A percentile compares a stretch with the other conserved stretches of the same genome.
These are phyloP conservation scores for Paulownia fortunei DNA, from an alignment of 257 asterid species.

Conservation along the genomic window DNA sequence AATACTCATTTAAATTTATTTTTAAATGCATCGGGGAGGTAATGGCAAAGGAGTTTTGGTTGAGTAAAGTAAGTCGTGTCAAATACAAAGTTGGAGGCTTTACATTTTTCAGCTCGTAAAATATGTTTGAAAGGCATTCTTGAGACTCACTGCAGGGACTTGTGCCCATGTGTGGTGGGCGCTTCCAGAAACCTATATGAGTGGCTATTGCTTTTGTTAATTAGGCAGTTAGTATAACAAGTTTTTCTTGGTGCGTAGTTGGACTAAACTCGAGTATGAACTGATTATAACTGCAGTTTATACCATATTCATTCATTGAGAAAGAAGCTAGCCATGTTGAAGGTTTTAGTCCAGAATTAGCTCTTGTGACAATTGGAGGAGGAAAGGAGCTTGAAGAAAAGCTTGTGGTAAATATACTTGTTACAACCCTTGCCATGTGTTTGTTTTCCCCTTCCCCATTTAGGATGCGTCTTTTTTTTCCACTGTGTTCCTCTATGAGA, in stretches of 20 bases:
- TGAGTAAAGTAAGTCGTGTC: neutral
- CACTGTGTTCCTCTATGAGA: neutral
- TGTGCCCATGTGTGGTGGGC: neutral
- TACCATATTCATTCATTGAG: slow-evolving; percentile 95
- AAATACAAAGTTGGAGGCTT: neutral
- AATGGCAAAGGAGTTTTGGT: neutral
- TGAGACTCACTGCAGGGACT: neutral
- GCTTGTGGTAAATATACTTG: slow-evolving; percentile 80
- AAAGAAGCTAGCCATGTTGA: slow-evolving; percentile 99
- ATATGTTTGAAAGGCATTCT: slow-evolving; percentile 2
- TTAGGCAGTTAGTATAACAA: slow-evolving; percentile 12
- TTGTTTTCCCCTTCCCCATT: neutral
- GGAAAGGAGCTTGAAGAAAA: slow-evolving; percentile 99
- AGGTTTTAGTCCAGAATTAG: slow-evolving; percentile 98
- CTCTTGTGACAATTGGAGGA: slow-evolving; percentile 96
- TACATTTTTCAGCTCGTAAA: slow-evolving; percentile 4
- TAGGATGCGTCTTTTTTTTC: slow-evolving; percentile 11
- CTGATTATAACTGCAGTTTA: slow-evolving; percentile 58
- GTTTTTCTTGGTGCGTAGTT: slow-evolving; percentile 27
- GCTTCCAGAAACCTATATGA: neutral
- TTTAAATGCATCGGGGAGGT: neutral
- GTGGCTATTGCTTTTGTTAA: slow-evolving; percentile 19
- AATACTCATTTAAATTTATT: neutral
- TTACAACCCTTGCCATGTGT: neutral
- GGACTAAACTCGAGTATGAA: slow-evolving; percentile 21